Conservation (phyloP, 2,329 filamentous ascomycete genomes). For the Nectriaceae sp. region DNA sequence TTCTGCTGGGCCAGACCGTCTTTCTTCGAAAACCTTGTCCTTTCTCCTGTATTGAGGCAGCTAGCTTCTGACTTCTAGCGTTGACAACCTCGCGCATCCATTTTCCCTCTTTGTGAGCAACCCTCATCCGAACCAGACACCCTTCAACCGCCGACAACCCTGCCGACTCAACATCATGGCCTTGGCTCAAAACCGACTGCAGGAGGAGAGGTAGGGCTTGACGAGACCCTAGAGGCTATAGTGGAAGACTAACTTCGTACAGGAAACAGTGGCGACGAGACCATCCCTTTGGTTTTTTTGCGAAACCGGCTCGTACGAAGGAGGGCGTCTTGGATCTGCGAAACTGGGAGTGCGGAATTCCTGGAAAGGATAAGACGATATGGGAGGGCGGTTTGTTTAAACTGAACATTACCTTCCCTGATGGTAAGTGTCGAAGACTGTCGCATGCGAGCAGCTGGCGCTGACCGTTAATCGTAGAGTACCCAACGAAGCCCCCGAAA, state of each 20-base stretch:
- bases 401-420: constrained; percentile 87
- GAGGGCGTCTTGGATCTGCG: constrained; percentile 88
- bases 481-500: constrained; percentile 97
- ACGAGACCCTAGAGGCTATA: not conserved
- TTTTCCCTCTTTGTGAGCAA: constrained; percentile 5
- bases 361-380: constrained; percentile 93
- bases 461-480: constrained; percentile 61
- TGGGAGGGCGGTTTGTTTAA: constrained; percentile 99
- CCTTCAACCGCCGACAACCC: constrained; percentile 1
- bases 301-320: constrained; percentile 78
- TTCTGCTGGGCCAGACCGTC: too few relatives aligned
- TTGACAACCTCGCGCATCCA: too few relatives aligned
- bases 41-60: too few relatives aligned
- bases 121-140: constrained; percentile 6
- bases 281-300: constrained; percentile 97
- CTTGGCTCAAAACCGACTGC: constrained; percentile 82
- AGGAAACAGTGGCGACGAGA: constrained; percentile 97
- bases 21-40: too few relatives aligned
- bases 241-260: constrained; percentile 22
- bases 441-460: constrained; percentile 3
- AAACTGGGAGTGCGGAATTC: constrained; percentile 94
- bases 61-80: too few relatives aligned
- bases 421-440: constrained; percentile 61
- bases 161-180: too few relatives aligned
- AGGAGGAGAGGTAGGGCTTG: constrained; percentile 75